phyloP scores from a whole-genome alignment of 2,329 filamentous ascomycete genomes.

The Hypoxylon rubiginosum region DNA sequence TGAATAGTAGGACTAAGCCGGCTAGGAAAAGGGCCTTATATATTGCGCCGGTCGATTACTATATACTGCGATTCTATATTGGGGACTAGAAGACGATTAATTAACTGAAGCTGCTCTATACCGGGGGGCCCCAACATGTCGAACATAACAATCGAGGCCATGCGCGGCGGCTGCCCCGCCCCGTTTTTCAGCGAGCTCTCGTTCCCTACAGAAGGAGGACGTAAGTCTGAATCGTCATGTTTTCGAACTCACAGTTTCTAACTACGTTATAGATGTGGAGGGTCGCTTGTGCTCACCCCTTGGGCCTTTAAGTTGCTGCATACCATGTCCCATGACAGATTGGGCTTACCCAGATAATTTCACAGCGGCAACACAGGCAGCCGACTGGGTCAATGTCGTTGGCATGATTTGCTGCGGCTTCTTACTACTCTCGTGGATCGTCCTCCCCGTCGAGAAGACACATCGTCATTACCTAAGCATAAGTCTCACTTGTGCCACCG shows the following conservation, averaged over 20 bases:
- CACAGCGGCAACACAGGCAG: constrained; percentile 69
- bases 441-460: constrained; percentile 88
- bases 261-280: constrained; percentile 58
- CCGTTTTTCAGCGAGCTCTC: constrained; percentile 77
- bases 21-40: constrained; percentile 2
- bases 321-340: constrained; percentile 89
- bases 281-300: constrained; percentile 69
- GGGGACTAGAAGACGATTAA: constrained; percentile 19
- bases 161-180: constrained; percentile 68
- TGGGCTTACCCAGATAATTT: constrained; percentile 78
- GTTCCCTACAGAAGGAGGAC: constrained; percentile 63
- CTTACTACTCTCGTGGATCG: constrained; percentile 82
- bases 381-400: constrained; percentile 87
- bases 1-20: constrained; percentile 8
- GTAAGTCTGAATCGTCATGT: constrained; percentile 45
- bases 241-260: constrained; percentile 34
- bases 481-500: constrained; percentile 81
- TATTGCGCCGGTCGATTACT: neutral
- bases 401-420: constrained; percentile 80
- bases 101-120: constrained; percentile 17
- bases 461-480: constrained; percentile 94
- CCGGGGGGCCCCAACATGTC: constrained; percentile 28
- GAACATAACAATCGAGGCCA: constrained; percentile 30
- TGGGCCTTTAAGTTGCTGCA: constrained; percentile 75
- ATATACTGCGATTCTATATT: neutral